Percentiles rank a stretch among this genome's conserved stretches.
Conservation (phyloP, 2,329 filamentous ascomycete genomes). For the Penicillium hordei region DNA sequence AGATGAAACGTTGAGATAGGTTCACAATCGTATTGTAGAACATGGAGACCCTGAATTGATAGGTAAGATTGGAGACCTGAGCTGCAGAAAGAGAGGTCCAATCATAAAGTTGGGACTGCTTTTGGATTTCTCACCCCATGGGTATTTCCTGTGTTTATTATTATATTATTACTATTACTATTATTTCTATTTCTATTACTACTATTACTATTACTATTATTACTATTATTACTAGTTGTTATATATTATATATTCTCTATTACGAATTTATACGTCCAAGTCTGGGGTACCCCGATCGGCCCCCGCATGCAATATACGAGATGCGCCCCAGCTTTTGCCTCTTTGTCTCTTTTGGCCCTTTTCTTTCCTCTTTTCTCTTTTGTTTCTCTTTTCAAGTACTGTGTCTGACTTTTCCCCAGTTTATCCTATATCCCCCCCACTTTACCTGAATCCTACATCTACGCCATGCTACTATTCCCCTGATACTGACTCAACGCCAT, state of each 20-base stretch:
- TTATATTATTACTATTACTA: too few species aligned
- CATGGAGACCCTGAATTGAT: neutral
- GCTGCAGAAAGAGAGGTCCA: neutral
- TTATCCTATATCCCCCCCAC: neutral
- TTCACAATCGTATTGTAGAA: neutral
- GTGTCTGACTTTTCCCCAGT: neutral
- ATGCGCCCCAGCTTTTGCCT: conserved; percentile 8
- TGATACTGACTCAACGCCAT: conserved; percentile 21
- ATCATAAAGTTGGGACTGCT: neutral
- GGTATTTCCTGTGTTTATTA: neutral
- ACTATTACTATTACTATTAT: too few species aligned
- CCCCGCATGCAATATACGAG: conserved; percentile 9
- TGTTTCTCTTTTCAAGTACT: neutral
- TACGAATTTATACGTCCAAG: too few species aligned
- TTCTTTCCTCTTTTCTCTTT: neutral
- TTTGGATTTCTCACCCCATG: neutral
- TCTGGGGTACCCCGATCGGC: conserved; percentile 2
- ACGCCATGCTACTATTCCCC: conserved; percentile 10
- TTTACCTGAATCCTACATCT: neutral
- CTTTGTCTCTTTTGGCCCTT: neutral
- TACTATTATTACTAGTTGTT: too few species aligned
- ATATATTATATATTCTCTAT: too few species aligned
- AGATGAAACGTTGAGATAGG: neutral
- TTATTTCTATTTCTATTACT: too few species aligned
- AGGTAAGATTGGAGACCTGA: neutral